Conservation (phyloP, 2,329 filamentous ascomycete genomes). For the Penicillium sp. region DNA sequence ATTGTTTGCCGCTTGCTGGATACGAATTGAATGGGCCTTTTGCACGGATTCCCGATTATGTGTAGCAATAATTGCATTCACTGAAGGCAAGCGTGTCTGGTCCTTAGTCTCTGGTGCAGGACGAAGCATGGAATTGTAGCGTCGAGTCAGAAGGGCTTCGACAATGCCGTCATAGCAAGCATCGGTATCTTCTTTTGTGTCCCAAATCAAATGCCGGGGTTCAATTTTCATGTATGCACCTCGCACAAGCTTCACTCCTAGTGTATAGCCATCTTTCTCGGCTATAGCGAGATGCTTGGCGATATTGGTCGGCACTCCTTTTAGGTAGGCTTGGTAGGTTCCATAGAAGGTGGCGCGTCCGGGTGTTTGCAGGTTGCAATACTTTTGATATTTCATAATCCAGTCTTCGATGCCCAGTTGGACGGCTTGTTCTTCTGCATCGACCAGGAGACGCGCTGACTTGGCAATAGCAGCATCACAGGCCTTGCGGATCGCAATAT, state of each 20-base stretch:
- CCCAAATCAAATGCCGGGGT: slow-evolving; percentile 42
- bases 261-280: slow-evolving; percentile 45
- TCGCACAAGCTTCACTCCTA: slow-evolving; percentile 52
- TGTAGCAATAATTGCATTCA: slow-evolving; percentile 56
- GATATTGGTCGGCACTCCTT: slow-evolving; percentile 45
- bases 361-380: slow-evolving; percentile 46
- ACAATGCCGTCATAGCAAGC: slow-evolving; percentile 55
- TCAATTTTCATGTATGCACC: slow-evolving; percentile 53
- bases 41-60: slow-evolving; percentile 55
- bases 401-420: slow-evolving; percentile 51
- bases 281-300: slow-evolving; percentile 44
- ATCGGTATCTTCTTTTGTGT: slow-evolving; percentile 47
- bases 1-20: slow-evolving; percentile 45
- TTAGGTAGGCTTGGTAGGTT: slow-evolving; percentile 53
- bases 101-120: slow-evolving; percentile 35
- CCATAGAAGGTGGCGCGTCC: slow-evolving; percentile 51
- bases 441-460: slow-evolving; percentile 47
- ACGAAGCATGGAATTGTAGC: slow-evolving; percentile 56
- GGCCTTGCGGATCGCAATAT: slow-evolving; percentile 41
- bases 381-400: slow-evolving; percentile 52
- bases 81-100: slow-evolving; percentile 31
- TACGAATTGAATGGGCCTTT: slow-evolving; percentile 46
- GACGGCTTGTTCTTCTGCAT: slow-evolving; percentile 53
- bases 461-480: slow-evolving; percentile 41
- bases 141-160: slow-evolving; percentile 51